Evolutionary conservation across 306 rosid species (phyloP).

Genomic region (Gastrolobium villosum): DNA sequence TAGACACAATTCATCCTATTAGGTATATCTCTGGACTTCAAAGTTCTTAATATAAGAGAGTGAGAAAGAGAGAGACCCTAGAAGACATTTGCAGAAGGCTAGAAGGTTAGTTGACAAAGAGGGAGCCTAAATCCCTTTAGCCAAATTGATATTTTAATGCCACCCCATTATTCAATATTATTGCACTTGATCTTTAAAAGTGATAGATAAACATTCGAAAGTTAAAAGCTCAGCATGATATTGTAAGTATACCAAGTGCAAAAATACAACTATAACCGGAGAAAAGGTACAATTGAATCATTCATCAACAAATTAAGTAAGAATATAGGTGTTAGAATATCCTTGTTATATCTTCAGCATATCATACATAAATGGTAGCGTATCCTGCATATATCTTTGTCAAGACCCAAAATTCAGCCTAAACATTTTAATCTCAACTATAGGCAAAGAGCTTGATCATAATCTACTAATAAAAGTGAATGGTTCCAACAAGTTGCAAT

Average conservation of each 20-base stretch:
- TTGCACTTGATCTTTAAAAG: neutral
- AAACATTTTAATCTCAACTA: neutral
- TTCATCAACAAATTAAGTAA: conserved; percentile 1
- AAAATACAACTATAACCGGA: neutral
- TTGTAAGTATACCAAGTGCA: neutral
- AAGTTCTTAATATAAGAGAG: no score
- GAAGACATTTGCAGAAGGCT: no score
- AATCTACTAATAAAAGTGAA: conserved; percentile 27
- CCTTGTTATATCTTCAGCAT: neutral
- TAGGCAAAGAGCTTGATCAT: conserved; percentile 21
- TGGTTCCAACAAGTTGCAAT: conserved; percentile 35
- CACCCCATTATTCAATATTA: neutral
- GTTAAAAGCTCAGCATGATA: neutral
- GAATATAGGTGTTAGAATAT: neutral
- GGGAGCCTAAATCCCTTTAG: no score
- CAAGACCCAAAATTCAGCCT: neutral
- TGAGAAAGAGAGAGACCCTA: no score
- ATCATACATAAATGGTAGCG: neutral
- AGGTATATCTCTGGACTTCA: no score
- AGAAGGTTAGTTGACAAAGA: no score
- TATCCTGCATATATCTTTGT: neutral
- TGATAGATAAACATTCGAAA: conserved; percentile 11
- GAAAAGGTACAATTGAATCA: neutral
- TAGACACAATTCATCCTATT: no score
- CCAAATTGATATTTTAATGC: no score